phyloP scores from a whole-genome alignment of 1,284 basidiomycete species.

The Peniophora sp. region DNA sequence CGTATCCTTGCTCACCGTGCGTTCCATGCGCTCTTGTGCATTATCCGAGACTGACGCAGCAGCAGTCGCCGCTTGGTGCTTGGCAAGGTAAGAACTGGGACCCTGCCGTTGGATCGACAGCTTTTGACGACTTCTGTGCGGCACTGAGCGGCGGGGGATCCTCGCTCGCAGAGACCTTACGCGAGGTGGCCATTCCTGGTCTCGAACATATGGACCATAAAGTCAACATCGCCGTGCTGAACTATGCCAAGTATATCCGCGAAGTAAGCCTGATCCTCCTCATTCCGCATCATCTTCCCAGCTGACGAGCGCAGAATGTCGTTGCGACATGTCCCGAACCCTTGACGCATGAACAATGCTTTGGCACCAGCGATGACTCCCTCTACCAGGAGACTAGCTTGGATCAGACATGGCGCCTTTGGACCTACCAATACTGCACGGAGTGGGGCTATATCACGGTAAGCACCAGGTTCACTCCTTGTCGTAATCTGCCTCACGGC shows the following conservation, averaged over 20 bases:
- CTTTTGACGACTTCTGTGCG: constrained; percentile 69
- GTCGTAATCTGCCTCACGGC: constrained; percentile 3
- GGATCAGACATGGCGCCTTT: constrained; percentile 74
- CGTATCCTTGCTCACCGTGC: constrained; percentile 55
- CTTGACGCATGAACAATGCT: constrained; percentile 68
- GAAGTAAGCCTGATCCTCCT: constrained; percentile 34
- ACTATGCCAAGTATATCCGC: constrained; percentile 74
- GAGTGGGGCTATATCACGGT: constrained; percentile 92
- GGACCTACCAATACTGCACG: constrained; percentile 90
- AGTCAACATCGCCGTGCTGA: constrained; percentile 53
- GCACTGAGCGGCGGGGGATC: constrained; percentile 27
- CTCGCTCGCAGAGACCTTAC: constrained; percentile 12
- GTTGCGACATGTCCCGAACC: constrained; percentile 52
- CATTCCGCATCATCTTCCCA: neutral
- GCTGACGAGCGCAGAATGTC: constrained; percentile 35
- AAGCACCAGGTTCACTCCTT: constrained; percentile 10
- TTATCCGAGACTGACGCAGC: constrained; percentile 1
- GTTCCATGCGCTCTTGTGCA: constrained; percentile 9
- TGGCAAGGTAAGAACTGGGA: constrained; percentile 78
- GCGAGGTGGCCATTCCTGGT: constrained; percentile 30
- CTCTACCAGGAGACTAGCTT: constrained; percentile 58
- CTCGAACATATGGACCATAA: constrained; percentile 23
- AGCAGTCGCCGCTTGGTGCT: constrained; percentile 33
- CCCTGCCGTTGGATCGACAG: constrained; percentile 50
- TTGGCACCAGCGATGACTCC: constrained; percentile 70